Conservation (phyloP, 495 filamentous ascomycete genomes). For the Lophiostoma macrostomum region DNA sequence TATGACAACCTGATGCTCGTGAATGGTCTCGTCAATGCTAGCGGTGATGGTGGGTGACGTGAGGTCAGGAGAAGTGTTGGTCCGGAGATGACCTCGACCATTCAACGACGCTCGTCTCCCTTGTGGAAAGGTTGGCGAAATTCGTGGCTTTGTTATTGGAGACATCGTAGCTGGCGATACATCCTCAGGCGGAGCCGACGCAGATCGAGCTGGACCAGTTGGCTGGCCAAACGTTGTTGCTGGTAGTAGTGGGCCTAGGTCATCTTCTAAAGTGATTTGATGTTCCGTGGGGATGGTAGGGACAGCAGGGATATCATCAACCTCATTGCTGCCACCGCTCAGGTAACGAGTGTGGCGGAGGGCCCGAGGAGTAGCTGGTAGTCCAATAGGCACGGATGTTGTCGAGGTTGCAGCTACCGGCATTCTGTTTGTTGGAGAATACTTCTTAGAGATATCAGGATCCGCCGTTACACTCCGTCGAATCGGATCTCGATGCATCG, state of each 20-base stretch:
- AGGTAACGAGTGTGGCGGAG: conserved; percentile 75
- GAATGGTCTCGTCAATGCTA: conserved; percentile 67
- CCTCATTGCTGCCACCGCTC: conserved; percentile 51
- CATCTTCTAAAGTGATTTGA: conserved; percentile 27
- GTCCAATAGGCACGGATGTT: conserved; percentile 51
- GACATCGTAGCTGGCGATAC: too few relatives aligned
- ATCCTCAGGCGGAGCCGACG: conserved; percentile 41
- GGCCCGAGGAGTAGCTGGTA: conserved; percentile 79
- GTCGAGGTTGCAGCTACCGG: conserved; percentile 36
- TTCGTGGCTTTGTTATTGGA: conserved; percentile 5
- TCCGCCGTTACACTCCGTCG: conserved; percentile 32
- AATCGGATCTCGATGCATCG: conserved; percentile 25
- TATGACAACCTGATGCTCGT: conserved; percentile 42
- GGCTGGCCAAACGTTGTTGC: conserved; percentile 35
- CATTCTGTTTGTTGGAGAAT: conserved; percentile 23
- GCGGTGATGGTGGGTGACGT: conserved; percentile 19
- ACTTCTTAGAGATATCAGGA: conserved; percentile 29
- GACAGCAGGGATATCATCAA: conserved; percentile 58
- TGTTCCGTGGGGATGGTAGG: conserved; percentile 64
- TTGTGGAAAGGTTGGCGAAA: conserved; percentile 22
- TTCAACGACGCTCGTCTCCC: conserved; percentile 28
- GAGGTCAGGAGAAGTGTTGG: conserved; percentile 31
- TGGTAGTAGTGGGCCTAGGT: conserved; percentile 33
- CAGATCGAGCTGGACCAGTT: conserved; percentile 32
- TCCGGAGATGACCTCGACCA: conserved; percentile 26